Evolutionary conservation across 2,329 filamentous ascomycete species (phyloP), one percentile per base, ranked within the genome.

Genomic region (Botrytis paeoniae): DNA sequence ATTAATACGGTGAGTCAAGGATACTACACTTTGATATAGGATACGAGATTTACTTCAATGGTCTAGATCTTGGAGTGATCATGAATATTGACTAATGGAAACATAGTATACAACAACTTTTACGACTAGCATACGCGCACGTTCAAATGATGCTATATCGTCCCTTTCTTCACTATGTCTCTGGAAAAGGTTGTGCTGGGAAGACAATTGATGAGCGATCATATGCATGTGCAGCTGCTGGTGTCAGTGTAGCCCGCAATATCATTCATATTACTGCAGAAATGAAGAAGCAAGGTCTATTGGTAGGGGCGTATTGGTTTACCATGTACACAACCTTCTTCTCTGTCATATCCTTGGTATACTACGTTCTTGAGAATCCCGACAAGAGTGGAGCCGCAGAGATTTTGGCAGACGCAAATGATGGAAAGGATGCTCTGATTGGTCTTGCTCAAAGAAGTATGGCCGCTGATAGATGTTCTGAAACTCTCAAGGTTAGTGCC

Each of bases 281-380:
- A 78, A 95, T 95, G 84, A 90, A 92, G 76, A 91, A 90, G 79
- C 88, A 91, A 78, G 88, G 91, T 6, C 85, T 93, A 10, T 84
- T 96, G n/a, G 91, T 92, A 75, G 93, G 93, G 0, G 92, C 93
- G 0, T 95, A 94, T 81, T 96, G 93, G 93, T 95, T 95, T 79
- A 92, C 93, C 77, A 89, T 95, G 80, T 95, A 94, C 80, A 94
- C 92, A 3, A 92, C 93, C 25, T 95, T 94, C 82, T 95, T 94
- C 80, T 91, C 92, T 22, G 92, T 95, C 45, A 84, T 96, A 45
- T 93, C 93, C 0, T 84, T 96, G 63, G 85, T 95, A 1, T 96
- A 93, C 79, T 95, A 92, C 79, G 91, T 92, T 0, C 85, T 94
- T 22, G 93, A 95, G 80, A 95, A 95, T 76, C 92, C 92, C 1